Percentiles rank a stretch among this genome's conserved stretches.
Evolutionary conservation across 176 grass and related monocot species (phyloP).

Genomic region (Guadua angustifolia): DNA sequence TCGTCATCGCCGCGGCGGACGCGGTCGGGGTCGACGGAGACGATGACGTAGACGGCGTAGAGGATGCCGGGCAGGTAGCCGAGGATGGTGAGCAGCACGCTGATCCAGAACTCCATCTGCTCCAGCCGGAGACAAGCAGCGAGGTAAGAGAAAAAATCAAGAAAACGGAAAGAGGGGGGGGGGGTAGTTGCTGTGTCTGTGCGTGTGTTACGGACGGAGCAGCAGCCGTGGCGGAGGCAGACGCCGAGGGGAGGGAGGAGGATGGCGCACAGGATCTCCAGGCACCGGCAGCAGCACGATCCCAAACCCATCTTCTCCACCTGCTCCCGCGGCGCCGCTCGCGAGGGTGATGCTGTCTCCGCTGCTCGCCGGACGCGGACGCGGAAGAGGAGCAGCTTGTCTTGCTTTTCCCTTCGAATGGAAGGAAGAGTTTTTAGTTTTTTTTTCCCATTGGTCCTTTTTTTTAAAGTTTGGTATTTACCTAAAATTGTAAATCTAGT

Average conservation of each 20-base stretch:
- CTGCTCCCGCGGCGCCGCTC: not conserved
- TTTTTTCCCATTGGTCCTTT: too few species aligned
- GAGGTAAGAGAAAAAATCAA: not conserved
- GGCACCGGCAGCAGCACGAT: constrained; percentile 72
- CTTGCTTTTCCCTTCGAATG: not conserved
- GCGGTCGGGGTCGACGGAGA: constrained; percentile 57
- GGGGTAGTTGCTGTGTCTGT: not conserved
- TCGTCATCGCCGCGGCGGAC: constrained; percentile 35
- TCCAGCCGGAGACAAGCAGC: not conserved
- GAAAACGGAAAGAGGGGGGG: not conserved
- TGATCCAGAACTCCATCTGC: constrained; percentile 87
- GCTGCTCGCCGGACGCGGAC: not conserved
- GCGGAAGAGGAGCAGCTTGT: not conserved
- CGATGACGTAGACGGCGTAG: constrained; percentile 78
- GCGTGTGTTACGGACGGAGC: constrained; percentile 40
- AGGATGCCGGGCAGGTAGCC: constrained; percentile 77
- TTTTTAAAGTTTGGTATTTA: too few species aligned
- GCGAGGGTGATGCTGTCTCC: not conserved
- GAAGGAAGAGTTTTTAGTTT: not conserved
- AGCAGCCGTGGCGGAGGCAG: constrained; percentile 83
- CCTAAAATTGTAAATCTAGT: too few species aligned
- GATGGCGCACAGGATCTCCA: constrained; percentile 79
- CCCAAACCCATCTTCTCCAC: constrained; percentile 44
- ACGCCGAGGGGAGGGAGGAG: constrained; percentile 80
- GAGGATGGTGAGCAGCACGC: constrained; percentile 76